A percentile compares a stretch with the other conserved stretches of the same genome.
These are phyloP conservation scores for Breviolum minutum DNA, from an alignment of 73 alveolate genomes.

Conservation along the genomic window DNA sequence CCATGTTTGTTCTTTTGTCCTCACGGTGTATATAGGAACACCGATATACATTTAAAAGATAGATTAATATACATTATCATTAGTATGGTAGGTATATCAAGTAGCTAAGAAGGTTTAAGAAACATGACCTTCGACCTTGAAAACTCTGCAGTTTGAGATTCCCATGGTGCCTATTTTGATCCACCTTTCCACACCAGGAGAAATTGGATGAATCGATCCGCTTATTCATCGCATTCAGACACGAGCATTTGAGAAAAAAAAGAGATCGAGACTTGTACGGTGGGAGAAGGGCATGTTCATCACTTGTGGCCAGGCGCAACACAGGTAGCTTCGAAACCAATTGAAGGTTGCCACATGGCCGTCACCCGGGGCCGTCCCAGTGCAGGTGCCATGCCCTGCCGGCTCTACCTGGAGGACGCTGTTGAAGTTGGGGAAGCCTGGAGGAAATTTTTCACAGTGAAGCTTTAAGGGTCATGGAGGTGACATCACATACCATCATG, in stretches of 20 bases:
- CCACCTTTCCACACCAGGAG: not conserved
- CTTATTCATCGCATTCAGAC: constrained; percentile 3
- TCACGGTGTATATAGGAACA: no score
- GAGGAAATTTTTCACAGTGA: not conserved
- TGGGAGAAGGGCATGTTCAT: no score
- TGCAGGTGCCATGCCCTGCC: constrained; percentile 50
- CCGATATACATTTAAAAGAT: no score
- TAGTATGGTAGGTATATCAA: no score
- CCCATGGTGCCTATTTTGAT: no score
- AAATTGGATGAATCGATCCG: constrained; percentile 11
- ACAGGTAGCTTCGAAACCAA: not conserved
- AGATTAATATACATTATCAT: no score
- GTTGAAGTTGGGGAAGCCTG: constrained; percentile 17
- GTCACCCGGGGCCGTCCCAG: not conserved
- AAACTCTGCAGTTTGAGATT: no score
- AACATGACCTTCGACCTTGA: no score
- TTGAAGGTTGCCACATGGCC: not conserved
- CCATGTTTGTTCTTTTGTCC: not conserved
- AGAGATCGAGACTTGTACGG: not conserved
- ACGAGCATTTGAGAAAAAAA: not conserved
- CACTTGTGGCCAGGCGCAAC: not conserved
- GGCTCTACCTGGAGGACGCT: constrained; percentile 12
- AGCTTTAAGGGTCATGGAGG: no score
- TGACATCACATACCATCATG: no score
- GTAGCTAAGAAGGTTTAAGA: no score